phyloP scores from a whole-genome alignment of 176 grass and related monocot species.

The Oryza australiensis region DNA sequence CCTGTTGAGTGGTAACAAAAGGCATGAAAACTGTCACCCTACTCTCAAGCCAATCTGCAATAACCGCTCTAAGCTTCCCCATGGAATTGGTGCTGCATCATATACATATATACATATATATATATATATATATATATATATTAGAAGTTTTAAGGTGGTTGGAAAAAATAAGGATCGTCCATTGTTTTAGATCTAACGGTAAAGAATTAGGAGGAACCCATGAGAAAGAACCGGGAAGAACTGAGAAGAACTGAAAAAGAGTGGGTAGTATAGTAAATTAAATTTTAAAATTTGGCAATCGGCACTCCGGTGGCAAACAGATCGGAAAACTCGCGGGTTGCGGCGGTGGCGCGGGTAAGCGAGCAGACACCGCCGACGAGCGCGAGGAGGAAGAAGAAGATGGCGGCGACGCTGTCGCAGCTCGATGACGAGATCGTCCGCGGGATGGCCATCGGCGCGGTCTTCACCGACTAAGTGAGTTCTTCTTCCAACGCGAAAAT shows the following conservation, averaged over 20 bases:
- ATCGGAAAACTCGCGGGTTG: constrained; percentile 19
- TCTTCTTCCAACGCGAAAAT: background rate
- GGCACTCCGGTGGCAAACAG: background rate
- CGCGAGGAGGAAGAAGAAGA: constrained; percentile 14
- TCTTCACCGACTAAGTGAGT: constrained; percentile 80
- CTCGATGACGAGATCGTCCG: constrained; percentile 71
- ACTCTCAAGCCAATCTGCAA: background rate
- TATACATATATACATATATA: no score
- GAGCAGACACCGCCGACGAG: no score
- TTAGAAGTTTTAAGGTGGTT: no score
- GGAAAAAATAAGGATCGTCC: no score
- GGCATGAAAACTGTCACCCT: background rate
- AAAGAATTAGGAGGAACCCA: no score
- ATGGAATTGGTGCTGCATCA: background rate
- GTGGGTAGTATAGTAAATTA: no score
- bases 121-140: no score
- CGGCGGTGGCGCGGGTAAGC: no score
- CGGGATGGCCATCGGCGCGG: constrained; percentile 77
- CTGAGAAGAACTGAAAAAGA: no score
- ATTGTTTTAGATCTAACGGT: no score
- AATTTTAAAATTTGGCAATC: no score
- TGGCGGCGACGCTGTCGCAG: constrained; percentile 37
- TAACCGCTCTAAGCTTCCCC: background rate
- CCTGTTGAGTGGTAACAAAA: background rate
- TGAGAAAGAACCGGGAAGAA: no score